A percentile compares a stretch with the other conserved stretches of the same genome.
Evolutionary conservation across 441 rosid species (phyloP).

Genomic region (Kokia cookei): DNA sequence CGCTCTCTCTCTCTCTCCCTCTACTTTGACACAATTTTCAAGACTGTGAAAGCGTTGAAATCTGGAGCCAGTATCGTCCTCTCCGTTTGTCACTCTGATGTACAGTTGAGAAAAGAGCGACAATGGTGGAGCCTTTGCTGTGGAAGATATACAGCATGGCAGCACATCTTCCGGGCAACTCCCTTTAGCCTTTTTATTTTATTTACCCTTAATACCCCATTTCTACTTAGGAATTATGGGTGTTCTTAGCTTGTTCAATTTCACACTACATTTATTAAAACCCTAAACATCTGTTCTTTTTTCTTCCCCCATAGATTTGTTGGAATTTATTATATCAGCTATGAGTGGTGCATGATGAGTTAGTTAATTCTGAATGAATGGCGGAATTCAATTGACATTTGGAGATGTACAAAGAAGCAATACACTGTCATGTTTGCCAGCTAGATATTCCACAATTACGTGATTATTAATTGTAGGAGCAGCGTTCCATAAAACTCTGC

Average conservation of each 20-base stretch:
- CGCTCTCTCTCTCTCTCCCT: conserved; percentile 1
- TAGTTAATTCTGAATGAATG: not conserved
- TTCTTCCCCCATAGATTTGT: not conserved
- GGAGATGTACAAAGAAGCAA: not conserved
- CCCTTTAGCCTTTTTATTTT: conserved; percentile 5
- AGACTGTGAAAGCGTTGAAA: conserved; percentile 56
- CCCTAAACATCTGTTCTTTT: not conserved
- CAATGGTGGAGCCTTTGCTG: not conserved
- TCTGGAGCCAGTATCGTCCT: conserved; percentile 82
- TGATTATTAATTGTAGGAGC: conserved; percentile 6
- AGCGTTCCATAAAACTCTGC: conserved; percentile 4
- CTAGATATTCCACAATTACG: not conserved
- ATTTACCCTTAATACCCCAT: not conserved
- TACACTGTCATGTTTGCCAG: not conserved
- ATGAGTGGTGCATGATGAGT: not conserved
- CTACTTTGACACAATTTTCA: conserved; percentile 47
- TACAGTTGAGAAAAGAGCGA: conserved; percentile 27
- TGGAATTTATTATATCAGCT: not conserved
- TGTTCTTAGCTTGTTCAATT: not conserved
- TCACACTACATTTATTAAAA: not conserved
- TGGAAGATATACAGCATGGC: conserved; percentile 29
- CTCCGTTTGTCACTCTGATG: conserved; percentile 82
- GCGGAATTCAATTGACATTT: conserved; percentile 1
- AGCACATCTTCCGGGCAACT: conserved; percentile 79
- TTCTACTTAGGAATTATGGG: not conserved